Evolutionary conservation across 73 alveolate genomes (phyloP).

Genomic region (Paramecium caudatum): DNA sequence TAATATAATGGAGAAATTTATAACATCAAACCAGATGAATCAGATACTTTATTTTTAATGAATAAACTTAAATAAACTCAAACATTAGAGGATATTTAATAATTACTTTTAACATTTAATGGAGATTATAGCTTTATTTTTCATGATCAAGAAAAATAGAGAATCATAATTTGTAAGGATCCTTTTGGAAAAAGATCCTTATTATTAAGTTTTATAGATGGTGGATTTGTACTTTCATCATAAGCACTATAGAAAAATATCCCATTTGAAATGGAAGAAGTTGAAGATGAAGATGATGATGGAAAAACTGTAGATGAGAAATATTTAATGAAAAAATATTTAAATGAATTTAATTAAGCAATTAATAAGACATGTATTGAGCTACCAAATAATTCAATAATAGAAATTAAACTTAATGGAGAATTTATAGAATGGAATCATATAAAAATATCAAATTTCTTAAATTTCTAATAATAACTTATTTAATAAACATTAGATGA

Average conservation of each 20-base stretch:
- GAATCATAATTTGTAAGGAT: slow-evolving; percentile 84
- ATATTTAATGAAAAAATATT: slow-evolving; percentile 70
- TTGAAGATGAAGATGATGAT: slow-evolving; percentile 76
- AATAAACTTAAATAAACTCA: background rate
- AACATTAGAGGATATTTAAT: background rate
- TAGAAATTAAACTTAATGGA: slow-evolving; percentile 79
- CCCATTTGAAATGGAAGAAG: slow-evolving; percentile 48
- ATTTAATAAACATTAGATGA: background rate
- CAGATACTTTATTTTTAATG: slow-evolving; percentile 23
- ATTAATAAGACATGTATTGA: slow-evolving; percentile 76
- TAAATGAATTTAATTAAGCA: slow-evolving; percentile 63
- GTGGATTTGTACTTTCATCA: slow-evolving; percentile 67
- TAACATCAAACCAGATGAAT: slow-evolving; percentile 73
- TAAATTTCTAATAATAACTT: background rate
- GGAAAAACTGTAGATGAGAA: slow-evolving; percentile 67
- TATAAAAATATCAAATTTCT: background rate
- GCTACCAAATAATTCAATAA: slow-evolving; percentile 80
- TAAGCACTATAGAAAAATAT: slow-evolving; percentile 70
- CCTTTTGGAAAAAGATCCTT: slow-evolving; percentile 95
- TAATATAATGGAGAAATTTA: slow-evolving; percentile 94
- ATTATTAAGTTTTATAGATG: slow-evolving; percentile 80
- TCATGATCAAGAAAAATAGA: slow-evolving; percentile 82
- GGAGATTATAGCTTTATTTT: slow-evolving; percentile 91
- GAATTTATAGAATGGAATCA: slow-evolving; percentile 33
- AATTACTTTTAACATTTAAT: slow-evolving; percentile 71